Conservation (phyloP, 2,329 filamentous ascomycete genomes). For the Ophiosphaerella narmari region DNA sequence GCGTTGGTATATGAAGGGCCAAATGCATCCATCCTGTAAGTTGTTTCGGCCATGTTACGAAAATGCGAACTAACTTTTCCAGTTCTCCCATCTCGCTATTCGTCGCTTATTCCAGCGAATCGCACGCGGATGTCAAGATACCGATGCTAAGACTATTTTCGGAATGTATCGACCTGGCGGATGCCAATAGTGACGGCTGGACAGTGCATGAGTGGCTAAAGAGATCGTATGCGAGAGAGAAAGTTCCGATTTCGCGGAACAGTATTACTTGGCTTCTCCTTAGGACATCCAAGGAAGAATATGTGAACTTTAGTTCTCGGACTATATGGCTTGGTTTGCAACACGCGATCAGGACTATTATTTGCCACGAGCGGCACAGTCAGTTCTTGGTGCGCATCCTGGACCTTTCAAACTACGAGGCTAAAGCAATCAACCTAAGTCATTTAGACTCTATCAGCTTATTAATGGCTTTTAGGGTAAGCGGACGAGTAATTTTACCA, state of each 20-base stretch:
- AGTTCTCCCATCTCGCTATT: slow-evolving; percentile 17
- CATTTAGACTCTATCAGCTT: slow-evolving; percentile 6
- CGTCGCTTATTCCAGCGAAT: slow-evolving; percentile 6
- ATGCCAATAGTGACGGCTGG: slow-evolving; percentile 14
- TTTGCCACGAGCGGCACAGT: slow-evolving; percentile 7
- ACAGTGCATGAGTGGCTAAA: slow-evolving; percentile 19
- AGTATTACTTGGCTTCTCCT: slow-evolving; percentile 18
- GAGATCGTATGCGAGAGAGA: slow-evolving; percentile 14
- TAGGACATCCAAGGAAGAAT: slow-evolving; percentile 12
- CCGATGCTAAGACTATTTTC: slow-evolving; percentile 17
- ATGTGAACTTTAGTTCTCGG: slow-evolving; percentile 12
- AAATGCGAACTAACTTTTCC: background rate
- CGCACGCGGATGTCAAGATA: slow-evolving; percentile 11
- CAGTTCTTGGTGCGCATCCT: slow-evolving; percentile 6
- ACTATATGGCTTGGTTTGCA: slow-evolving; percentile 16
- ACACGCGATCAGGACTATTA: slow-evolving; percentile 11
- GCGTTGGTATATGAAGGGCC: slow-evolving; percentile 19
- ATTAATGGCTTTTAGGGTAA: slow-evolving; percentile 13
- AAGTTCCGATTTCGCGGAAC: slow-evolving; percentile 15
- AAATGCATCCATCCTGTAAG: slow-evolving; percentile 11
- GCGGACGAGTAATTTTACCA: slow-evolving; percentile 9
- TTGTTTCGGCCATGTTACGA: background rate
- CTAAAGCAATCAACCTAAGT: background rate
- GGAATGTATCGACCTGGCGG: slow-evolving; percentile 17
- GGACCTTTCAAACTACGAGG: background rate